Conservation (phyloP, 441 rosid species). For the Populus hybrid region DNA sequence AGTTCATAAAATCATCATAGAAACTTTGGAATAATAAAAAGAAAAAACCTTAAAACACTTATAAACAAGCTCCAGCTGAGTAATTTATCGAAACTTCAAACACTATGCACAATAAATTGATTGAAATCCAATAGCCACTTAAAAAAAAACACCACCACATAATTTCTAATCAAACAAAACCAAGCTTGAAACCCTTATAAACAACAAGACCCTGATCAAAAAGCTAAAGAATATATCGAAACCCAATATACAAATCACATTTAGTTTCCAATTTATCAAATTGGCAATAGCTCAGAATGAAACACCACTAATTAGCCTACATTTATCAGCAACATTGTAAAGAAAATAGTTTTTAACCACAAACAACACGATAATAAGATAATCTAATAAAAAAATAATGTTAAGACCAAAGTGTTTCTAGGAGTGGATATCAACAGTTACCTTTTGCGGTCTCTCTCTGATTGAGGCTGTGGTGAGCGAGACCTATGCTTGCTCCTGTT, state of each 20-base stretch:
- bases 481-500: conserved; percentile 49
- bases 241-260: neutral
- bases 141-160: neutral
- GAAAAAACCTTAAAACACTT: too few relatives aligned
- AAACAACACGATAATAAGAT: neutral
- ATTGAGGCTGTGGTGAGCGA: conserved; percentile 39
- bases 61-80: neutral
- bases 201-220: neutral
- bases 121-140: too few relatives aligned
- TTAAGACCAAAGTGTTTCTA: neutral
- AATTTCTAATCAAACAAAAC: neutral
- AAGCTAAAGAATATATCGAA: neutral
- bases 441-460: conserved; percentile 59
- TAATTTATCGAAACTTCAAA: neutral
- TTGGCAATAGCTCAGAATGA: neutral
- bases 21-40: too few relatives aligned
- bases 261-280: neutral
- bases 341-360: neutral
- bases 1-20: too few relatives aligned
- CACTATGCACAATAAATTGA: neutral
- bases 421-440: conserved; percentile 43
- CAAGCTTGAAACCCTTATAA: neutral
- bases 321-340: neutral
- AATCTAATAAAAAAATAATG: neutral
- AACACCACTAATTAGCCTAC: neutral